These are phyloP conservation scores for Metroxylon sagu DNA, from an alignment of 176 grass and related monocot genomes.

Conservation along the genomic window DNA sequence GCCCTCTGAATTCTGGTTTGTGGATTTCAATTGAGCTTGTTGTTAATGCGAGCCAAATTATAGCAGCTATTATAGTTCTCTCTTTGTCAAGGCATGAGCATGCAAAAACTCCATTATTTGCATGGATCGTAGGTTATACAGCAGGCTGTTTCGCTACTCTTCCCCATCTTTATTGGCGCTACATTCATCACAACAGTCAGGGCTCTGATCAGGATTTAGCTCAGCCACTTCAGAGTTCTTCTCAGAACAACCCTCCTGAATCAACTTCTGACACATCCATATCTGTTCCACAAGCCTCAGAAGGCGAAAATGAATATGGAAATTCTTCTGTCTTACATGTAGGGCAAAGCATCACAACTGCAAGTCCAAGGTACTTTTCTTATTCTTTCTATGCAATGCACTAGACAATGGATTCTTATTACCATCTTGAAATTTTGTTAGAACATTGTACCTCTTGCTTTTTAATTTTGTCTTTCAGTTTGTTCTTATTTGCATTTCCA, in stretches of 20 bases:
- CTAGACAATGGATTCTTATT: no score
- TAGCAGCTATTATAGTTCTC: slow-evolving; percentile 67
- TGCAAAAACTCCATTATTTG: slow-evolving; percentile 69
- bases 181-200: slow-evolving; percentile 66
- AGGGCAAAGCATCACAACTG: neutral
- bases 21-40: slow-evolving; percentile 95
- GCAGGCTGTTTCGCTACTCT: slow-evolving; percentile 79
- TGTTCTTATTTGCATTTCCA: no score
- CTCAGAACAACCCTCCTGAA: slow-evolving; percentile 37
- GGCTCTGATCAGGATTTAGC: slow-evolving; percentile 39
- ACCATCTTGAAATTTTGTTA: no score
- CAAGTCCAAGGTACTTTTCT: no score
- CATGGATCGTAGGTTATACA: slow-evolving; percentile 91
- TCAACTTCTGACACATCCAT: slow-evolving; percentile 19
- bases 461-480: no score
- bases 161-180: slow-evolving; percentile 95
- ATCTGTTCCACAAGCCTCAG: slow-evolving; percentile 27
- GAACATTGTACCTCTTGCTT: no score
- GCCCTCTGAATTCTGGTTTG: slow-evolving; percentile 88
- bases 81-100: slow-evolving; percentile 71
- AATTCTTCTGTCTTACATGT: slow-evolving; percentile 28
- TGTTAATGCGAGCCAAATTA: slow-evolving; percentile 90
- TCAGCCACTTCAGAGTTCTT: slow-evolving; percentile 23
- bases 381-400: no score
- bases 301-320: slow-evolving; percentile 17